Conservation (phyloP, 2,329 filamentous ascomycete species). For the Nemania sp. region DNA sequence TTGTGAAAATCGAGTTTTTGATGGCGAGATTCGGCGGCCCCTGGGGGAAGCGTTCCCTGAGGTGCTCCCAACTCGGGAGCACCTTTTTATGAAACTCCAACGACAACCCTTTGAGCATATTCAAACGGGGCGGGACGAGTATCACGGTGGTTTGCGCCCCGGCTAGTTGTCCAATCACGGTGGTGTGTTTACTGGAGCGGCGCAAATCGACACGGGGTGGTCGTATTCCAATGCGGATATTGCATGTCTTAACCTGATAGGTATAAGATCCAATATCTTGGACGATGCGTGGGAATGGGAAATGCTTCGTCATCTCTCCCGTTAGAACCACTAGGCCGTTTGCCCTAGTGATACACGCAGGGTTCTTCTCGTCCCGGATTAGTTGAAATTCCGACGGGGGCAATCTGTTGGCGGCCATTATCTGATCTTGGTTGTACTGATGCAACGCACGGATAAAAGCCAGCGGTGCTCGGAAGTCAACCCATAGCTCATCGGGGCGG, state of each 20-base stretch:
- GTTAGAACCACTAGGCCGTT: constrained; percentile 17
- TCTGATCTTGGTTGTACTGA: constrained; percentile 21
- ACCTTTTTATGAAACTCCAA: constrained; percentile 12
- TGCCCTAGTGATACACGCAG: constrained; percentile 11
- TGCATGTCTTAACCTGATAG: constrained; percentile 21
- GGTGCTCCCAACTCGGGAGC: not conserved
- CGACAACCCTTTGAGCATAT: constrained; percentile 5
- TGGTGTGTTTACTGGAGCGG: constrained; percentile 7
- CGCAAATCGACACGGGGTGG: constrained; percentile 20
- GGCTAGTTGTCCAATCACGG: constrained; percentile 25
- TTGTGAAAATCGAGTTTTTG: constrained; percentile 13
- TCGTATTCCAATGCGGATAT: constrained; percentile 24
- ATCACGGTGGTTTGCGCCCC: constrained; percentile 24
- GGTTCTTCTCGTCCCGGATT: not conserved
- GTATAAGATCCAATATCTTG: constrained; percentile 16
- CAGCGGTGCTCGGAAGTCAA: constrained; percentile 21
- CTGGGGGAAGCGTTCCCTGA: not conserved
- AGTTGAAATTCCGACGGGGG: not conserved
- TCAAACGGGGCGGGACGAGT: constrained; percentile 14
- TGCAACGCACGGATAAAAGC: constrained; percentile 23
- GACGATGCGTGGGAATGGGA: constrained; percentile 25
- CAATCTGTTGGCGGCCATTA: too few relatives aligned
- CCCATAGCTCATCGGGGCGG: not conserved
- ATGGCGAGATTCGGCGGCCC: not conserved
- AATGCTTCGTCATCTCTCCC: constrained; percentile 20